phyloP scores from a whole-genome alignment of 2,329 filamentous ascomycete species.

The Fusarium burgessii region DNA sequence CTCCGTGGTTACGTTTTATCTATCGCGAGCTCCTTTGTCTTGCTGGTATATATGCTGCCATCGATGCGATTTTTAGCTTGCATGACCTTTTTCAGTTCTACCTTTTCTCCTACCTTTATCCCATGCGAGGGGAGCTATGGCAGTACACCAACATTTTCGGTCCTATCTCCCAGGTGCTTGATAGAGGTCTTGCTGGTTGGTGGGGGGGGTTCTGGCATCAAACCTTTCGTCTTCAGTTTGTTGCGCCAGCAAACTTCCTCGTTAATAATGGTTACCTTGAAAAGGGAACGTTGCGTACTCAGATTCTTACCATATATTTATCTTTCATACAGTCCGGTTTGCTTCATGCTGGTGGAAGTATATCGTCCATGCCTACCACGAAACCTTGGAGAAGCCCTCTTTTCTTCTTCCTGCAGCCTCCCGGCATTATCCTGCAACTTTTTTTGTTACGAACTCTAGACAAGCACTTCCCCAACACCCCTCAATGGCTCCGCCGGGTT shows the following conservation, averaged over 20 bases:
- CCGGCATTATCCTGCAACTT: slow-evolving; percentile 73
- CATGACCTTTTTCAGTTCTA: slow-evolving; percentile 68
- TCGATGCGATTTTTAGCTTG: slow-evolving; percentile 71
- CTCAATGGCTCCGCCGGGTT: slow-evolving; percentile 59
- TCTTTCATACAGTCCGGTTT: slow-evolving; percentile 74
- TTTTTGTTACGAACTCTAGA: slow-evolving; percentile 51
- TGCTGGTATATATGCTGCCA: slow-evolving; percentile 67
- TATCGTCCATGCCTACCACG: slow-evolving; percentile 69
- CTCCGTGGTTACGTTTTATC: slow-evolving; percentile 60
- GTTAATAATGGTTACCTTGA: slow-evolving; percentile 54
- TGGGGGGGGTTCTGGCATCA: slow-evolving; percentile 96
- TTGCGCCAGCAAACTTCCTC: slow-evolving; percentile 67
- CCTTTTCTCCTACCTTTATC: slow-evolving; percentile 63
- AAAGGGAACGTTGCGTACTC: slow-evolving; percentile 45
- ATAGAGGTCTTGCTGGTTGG: slow-evolving; percentile 80
- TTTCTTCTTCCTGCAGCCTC: slow-evolving; percentile 80
- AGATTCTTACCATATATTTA: slow-evolving; percentile 49
- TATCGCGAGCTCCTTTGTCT: slow-evolving; percentile 70
- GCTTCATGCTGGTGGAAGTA: slow-evolving; percentile 78
- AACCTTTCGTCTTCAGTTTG: slow-evolving; percentile 81
- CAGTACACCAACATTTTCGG: slow-evolving; percentile 68
- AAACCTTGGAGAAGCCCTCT: slow-evolving; percentile 65
- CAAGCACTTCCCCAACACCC: slow-evolving; percentile 55
- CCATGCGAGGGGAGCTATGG: slow-evolving; percentile 64
- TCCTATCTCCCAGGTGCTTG: slow-evolving; percentile 64